Conservation (phyloP, 768 basidiomycete genomes). For the Strobilomyces dryophilus region DNA sequence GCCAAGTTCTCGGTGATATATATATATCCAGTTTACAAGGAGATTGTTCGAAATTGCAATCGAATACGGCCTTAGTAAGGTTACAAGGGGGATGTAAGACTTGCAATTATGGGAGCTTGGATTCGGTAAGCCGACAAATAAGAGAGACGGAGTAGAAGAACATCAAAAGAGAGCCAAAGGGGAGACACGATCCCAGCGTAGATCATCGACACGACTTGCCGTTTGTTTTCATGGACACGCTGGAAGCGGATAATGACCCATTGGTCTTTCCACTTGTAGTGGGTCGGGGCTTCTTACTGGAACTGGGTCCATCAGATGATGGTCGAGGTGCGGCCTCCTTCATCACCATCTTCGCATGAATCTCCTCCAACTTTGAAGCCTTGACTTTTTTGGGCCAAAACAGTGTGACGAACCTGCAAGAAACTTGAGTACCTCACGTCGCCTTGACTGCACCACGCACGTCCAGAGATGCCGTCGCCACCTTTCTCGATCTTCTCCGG, state of each 20-base stretch:
- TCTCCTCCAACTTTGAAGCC: slow-evolving; percentile 88
- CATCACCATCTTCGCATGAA: slow-evolving; percentile 94
- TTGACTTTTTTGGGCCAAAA: slow-evolving; percentile 99
- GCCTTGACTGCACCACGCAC: slow-evolving; percentile 46
- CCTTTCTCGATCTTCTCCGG: slow-evolving; percentile 78
- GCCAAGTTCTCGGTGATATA: slow-evolving; percentile 9
- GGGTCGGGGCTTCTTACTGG: slow-evolving; percentile 58
- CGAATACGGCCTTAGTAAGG: slow-evolving; percentile 15
- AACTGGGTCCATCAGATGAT: slow-evolving; percentile 42
- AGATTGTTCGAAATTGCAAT: slow-evolving; percentile 15
- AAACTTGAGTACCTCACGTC: slow-evolving; percentile 10
- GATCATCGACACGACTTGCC: slow-evolving; percentile 60
- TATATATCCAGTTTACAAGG: slow-evolving; percentile 9
- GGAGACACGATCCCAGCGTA: slow-evolving; percentile 6
- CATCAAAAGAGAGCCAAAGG: slow-evolving; percentile 20
- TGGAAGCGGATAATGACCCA: slow-evolving; percentile 43
- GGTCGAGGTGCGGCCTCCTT: slow-evolving; percentile 70
- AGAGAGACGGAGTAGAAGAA: slow-evolving; percentile 13
- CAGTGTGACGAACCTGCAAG: slow-evolving; percentile 78
- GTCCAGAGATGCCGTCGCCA: slow-evolving; percentile 97
- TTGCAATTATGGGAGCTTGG: slow-evolving; percentile 28
- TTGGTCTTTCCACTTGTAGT: slow-evolving; percentile 49
- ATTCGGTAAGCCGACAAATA: slow-evolving; percentile 21
- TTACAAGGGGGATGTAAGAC: slow-evolving; percentile 21
- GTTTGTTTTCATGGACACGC: slow-evolving; percentile 47